Evolutionary conservation across 2,329 filamentous ascomycete species (phyloP).

Genomic region (Fusarium stilboides): DNA sequence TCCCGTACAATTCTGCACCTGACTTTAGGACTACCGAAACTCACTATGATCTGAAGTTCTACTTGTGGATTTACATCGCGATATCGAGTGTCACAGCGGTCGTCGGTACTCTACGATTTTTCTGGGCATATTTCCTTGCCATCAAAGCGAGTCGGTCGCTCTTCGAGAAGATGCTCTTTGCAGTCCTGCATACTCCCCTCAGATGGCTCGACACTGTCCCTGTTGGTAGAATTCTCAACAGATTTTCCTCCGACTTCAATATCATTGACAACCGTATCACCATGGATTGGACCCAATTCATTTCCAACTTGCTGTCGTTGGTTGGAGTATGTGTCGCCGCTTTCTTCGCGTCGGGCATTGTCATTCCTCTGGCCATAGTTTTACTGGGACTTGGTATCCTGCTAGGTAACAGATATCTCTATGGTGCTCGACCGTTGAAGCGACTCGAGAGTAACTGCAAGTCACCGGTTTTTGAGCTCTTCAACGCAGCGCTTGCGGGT

Average conservation of each 20-base stretch:
- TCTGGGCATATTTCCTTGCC: slow-evolving; percentile 75
- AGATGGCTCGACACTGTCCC: slow-evolving; percentile 87
- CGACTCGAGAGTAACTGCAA: slow-evolving; percentile 83
- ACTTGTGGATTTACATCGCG: slow-evolving; percentile 78
- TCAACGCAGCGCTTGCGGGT: slow-evolving; percentile 79
- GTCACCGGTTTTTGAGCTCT: slow-evolving; percentile 85
- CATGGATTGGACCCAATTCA: slow-evolving; percentile 72
- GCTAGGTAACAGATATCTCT: slow-evolving; percentile 74
- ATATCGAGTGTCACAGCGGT: slow-evolving; percentile 75
- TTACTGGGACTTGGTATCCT: slow-evolving; percentile 72
- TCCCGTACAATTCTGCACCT: slow-evolving; percentile 58
- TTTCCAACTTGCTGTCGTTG: slow-evolving; percentile 73
- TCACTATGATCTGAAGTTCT: slow-evolving; percentile 68
- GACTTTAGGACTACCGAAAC: slow-evolving; percentile 49
- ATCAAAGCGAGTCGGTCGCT: slow-evolving; percentile 78
- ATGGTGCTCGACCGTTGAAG: slow-evolving; percentile 82
- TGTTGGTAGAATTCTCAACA: slow-evolving; percentile 81
- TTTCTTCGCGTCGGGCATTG: slow-evolving; percentile 76
- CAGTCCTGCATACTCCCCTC: slow-evolving; percentile 80
- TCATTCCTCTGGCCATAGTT: slow-evolving; percentile 73
- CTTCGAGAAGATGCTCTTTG: slow-evolving; percentile 76
- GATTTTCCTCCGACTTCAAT: slow-evolving; percentile 84
- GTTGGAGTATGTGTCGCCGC: slow-evolving; percentile 77
- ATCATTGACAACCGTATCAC: slow-evolving; percentile 78
- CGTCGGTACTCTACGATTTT: slow-evolving; percentile 74